Evolutionary conservation across 257 asterid species (phyloP).

Genomic region (Jacaranda mimosifolia): DNA sequence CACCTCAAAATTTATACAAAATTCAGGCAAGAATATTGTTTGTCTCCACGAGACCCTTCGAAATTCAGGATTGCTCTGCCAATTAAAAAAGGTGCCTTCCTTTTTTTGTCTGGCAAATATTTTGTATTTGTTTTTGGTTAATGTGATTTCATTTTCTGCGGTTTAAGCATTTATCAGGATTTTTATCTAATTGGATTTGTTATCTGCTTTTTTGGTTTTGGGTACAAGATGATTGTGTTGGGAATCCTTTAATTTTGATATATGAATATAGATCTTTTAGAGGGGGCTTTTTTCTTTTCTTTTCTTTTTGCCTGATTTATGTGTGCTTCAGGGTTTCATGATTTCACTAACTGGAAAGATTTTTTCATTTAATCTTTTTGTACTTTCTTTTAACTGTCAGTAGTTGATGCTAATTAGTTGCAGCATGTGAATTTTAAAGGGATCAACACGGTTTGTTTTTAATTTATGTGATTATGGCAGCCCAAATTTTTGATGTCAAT

Average conservation of each 20-base stretch:
- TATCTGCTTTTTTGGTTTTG: constrained; percentile 7
- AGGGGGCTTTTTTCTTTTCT: not conserved
- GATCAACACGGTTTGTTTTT: constrained; percentile 17
- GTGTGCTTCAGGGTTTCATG: constrained; percentile 31
- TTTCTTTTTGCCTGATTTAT: not conserved
- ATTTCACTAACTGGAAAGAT: constrained; percentile 1
- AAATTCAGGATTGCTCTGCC: constrained; percentile 34
- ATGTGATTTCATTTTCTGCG: constrained; percentile 15
- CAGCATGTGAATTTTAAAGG: constrained; percentile 24
- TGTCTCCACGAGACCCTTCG: constrained; percentile 4
- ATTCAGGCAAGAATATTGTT: constrained; percentile 18
- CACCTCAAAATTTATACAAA: too few relatives aligned
- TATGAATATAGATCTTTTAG: not conserved
- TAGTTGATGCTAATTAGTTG: constrained; percentile 26
- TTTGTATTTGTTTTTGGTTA: not conserved
- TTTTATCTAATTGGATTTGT: constrained; percentile 23
- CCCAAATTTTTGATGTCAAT: not conserved
- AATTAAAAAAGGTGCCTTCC: constrained; percentile 29
- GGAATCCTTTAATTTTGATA: constrained; percentile 15
- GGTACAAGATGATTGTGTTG: constrained; percentile 24
- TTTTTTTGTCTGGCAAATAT: not conserved
- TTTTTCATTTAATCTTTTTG: not conserved
- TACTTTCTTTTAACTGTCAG: not conserved
- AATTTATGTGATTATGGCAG: not conserved
- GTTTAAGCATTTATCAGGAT: constrained; percentile 23